Evolutionary conservation across 2,329 filamentous ascomycete species (phyloP).

Genomic region (Venturia asperata): DNA sequence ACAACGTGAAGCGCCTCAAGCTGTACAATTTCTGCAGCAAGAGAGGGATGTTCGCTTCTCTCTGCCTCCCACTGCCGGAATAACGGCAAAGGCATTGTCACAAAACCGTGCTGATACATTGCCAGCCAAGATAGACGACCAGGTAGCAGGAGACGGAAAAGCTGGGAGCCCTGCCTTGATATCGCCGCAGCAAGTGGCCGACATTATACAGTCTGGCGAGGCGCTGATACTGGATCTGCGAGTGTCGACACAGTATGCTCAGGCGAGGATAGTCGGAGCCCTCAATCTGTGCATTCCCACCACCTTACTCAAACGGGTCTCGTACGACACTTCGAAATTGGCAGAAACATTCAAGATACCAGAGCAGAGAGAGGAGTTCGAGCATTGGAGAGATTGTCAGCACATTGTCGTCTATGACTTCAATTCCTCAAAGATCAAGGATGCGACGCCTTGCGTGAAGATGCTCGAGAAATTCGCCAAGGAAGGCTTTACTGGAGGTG

Average conservation of each 20-base stretch:
- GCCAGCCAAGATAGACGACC: slow-evolving; percentile 29
- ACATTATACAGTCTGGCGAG: slow-evolving; percentile 44
- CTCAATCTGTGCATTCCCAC: slow-evolving; percentile 93
- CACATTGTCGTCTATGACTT: slow-evolving; percentile 85
- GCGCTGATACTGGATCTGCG: slow-evolving; percentile 77
- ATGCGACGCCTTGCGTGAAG: slow-evolving; percentile 72
- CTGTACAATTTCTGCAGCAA: slow-evolving; percentile 31
- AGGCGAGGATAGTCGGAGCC: slow-evolving; percentile 68
- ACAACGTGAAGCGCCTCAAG: slow-evolving; percentile 29
- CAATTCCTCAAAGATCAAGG: slow-evolving; percentile 67
- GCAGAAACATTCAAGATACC: slow-evolving; percentile 76
- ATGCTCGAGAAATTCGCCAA: slow-evolving; percentile 88
- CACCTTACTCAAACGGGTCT: slow-evolving; percentile 81
- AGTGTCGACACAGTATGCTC: slow-evolving; percentile 73
- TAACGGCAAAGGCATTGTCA: slow-evolving; percentile 19
- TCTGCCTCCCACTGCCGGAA: slow-evolving; percentile 25
- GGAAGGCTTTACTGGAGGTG: slow-evolving; percentile 70
- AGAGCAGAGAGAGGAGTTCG: slow-evolving; percentile 63
- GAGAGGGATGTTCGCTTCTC: slow-evolving; percentile 29
- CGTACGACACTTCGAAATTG: slow-evolving; percentile 82
- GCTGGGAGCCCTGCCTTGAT: slow-evolving; percentile 34
- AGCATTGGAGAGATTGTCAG: slow-evolving; percentile 64
- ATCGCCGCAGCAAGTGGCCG: slow-evolving; percentile 43
- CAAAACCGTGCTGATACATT: slow-evolving; percentile 42
- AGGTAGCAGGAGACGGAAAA: slow-evolving; percentile 26